Evolutionary conservation across 2,329 filamentous ascomycete genomes (phyloP), one percentile per base, ranked within the genome.

Genomic region (Ceratocystiopsis minuta): DNA sequence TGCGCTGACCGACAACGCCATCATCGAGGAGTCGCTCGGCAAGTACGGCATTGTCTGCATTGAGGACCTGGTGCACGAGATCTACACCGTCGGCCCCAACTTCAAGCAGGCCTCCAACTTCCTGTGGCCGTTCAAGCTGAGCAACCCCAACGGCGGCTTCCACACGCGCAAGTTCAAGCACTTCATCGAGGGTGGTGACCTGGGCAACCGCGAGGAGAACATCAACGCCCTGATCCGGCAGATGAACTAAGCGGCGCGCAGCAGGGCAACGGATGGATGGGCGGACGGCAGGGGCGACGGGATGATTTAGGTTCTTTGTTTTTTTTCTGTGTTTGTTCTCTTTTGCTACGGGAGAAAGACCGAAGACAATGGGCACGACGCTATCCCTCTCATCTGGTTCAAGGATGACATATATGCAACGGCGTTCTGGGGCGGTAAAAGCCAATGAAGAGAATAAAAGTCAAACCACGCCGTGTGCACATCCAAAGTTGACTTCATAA

Each of bases 81-180:
- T 93, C 71, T 88, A 78, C 77, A 93, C 87, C 46, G 90, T 96
- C 54, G 88, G 90, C 62, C 88, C 88, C 72, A 96, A 96, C 80
- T 92, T 90, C 82, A 96, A 95, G 80, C 87, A 95, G 73, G 86
- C 84, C 59, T 77, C 80, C 72, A 98, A 96, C 81, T 96, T 96
- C 79, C 71, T 96, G 55, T 98, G 90, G 90, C 90, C 90, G 62
- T 98, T 98, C 80, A 96, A 98, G 82, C 82, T 98, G 55, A 86
- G 78, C 77, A 95, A 93, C 78, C 90, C 90, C 61, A 96, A 70
- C 56, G 90, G 90, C 64, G 88, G 90, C 52, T 98, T 96, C 85
- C 80, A 81, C 56, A 67, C 81, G 57, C 76, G 90, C 69, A 98
- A 96, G 75, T 96, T 96, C 79, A 90, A 86, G 75, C 87, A 96